These are phyloP conservation scores for Kodamaea ohmeri DNA, from an alignment of 1,139 yeast species.

Conservation along the genomic window DNA sequence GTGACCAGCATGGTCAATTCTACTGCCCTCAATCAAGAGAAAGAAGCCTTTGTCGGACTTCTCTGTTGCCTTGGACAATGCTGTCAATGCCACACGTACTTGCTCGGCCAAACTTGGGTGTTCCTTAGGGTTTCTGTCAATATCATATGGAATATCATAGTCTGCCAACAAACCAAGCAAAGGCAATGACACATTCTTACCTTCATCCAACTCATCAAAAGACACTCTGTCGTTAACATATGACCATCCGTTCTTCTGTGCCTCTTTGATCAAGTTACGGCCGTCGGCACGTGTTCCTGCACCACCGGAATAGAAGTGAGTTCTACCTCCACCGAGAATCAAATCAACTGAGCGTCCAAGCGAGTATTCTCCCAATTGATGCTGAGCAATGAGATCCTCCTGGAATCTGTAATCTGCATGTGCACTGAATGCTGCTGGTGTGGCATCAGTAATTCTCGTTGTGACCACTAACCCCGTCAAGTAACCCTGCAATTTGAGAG, in stretches of 20 bases:
- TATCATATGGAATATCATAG: slow-evolving; percentile 26
- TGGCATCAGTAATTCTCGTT: slow-evolving; percentile 26
- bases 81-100: slow-evolving; percentile 25
- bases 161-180: slow-evolving; percentile 27
- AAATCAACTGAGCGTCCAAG: slow-evolving; percentile 27
- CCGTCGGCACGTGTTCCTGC: slow-evolving; percentile 24
- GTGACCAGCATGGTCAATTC: slow-evolving; percentile 32
- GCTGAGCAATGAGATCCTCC: slow-evolving; percentile 29
- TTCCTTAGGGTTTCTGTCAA: slow-evolving; percentile 23
- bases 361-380: slow-evolving; percentile 26
- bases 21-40: slow-evolving; percentile 26
- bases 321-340: slow-evolving; percentile 30
- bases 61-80: slow-evolving; percentile 24
- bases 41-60: slow-evolving; percentile 27
- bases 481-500: slow-evolving; percentile 26
- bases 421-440: slow-evolving; percentile 28
- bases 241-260: slow-evolving; percentile 19
- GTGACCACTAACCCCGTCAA: slow-evolving; percentile 29
- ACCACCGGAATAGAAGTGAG: slow-evolving; percentile 23
- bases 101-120: slow-evolving; percentile 28
- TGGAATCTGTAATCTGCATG: slow-evolving; percentile 27
- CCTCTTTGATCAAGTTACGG: slow-evolving; percentile 25
- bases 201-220: slow-evolving; percentile 21
- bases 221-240: slow-evolving; percentile 24
- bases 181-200: slow-evolving; percentile 24